A percentile compares a stretch with the other conserved stretches of the same genome.
Conservation (phyloP, 352 stramenopile genomes). For the Pythium brachiatum region DNA sequence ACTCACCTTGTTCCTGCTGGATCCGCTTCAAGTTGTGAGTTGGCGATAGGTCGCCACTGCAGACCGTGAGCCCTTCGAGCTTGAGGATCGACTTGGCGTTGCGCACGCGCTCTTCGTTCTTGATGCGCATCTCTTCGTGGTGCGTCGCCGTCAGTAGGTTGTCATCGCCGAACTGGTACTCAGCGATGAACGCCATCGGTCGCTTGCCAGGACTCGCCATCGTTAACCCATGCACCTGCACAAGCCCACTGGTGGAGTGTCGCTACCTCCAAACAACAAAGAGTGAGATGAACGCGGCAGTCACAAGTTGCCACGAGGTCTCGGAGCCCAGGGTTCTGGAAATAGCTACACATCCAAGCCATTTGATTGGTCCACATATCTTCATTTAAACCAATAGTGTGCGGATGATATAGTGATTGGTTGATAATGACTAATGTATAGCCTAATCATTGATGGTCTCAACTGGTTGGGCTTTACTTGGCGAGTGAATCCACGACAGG, state of each 20-base stretch:
- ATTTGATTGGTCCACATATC: constrained; percentile 4
- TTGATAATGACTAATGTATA: background rate
- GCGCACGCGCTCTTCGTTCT: constrained; percentile 44
- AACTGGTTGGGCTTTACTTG: background rate
- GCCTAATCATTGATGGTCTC: background rate
- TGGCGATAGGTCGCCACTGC: constrained; percentile 20
- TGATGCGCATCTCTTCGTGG: constrained; percentile 43
- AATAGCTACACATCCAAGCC: constrained; percentile 17
- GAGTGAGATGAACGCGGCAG: background rate
- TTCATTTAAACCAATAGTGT: constrained; percentile 8
- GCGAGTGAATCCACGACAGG: too few relatives aligned
- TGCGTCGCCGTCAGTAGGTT: constrained; percentile 56
- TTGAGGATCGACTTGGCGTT: constrained; percentile 43
- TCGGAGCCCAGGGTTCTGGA: background rate
- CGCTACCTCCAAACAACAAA: too few relatives aligned
- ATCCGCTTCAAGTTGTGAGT: constrained; percentile 54
- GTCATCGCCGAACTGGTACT: constrained; percentile 65
- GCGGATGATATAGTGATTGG: background rate
- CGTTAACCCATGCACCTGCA: background rate
- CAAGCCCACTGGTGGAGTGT: background rate
- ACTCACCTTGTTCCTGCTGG: constrained; percentile 57
- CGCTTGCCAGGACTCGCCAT: constrained; percentile 50
- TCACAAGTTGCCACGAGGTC: background rate
- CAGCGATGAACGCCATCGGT: constrained; percentile 49
- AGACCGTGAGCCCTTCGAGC: constrained; percentile 27